phyloP scores from a whole-genome alignment of 108 stramenopile species.

The Nitzschia sp. region DNA sequence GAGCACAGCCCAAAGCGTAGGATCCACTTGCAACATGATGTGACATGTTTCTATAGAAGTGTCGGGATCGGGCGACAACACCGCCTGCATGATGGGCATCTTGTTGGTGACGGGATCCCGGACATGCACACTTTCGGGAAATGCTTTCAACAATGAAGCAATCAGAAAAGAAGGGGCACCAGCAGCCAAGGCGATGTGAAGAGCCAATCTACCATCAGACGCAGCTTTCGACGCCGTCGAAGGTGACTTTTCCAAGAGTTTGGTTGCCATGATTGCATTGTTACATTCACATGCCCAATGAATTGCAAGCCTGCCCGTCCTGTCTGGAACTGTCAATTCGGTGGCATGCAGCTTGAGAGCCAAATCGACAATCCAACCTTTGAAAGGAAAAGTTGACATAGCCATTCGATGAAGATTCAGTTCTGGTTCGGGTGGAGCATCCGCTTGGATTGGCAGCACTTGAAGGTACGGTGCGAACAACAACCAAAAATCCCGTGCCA shows the following conservation, averaged over 20 bases:
- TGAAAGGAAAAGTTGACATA: conserved; percentile 10
- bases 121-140: conserved; percentile 28
- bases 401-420: conserved; percentile 33
- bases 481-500: conserved; percentile 7
- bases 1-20: too few species aligned
- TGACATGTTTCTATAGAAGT: too few species aligned
- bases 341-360: conserved; percentile 18
- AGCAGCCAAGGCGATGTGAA: too few species aligned
- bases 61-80: not conserved
- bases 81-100: conserved; percentile 30
- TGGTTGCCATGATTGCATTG: not conserved
- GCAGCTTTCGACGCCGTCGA: too few species aligned
- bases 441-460: not conserved
- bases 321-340: conserved; percentile 14
- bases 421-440: conserved; percentile 1
- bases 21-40: too few species aligned
- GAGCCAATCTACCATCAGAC: not conserved
- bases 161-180: too few species aligned
- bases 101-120: conserved; percentile 30
- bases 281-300: conserved; percentile 14
- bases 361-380: conserved; percentile 26
- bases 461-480: conserved; percentile 16
- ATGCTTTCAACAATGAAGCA: conserved; percentile 1
- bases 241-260: not conserved
- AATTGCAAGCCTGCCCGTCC: conserved; percentile 22